Evolutionary conservation across 352 stramenopile species (phyloP).

Genomic region (Globisporangium apiculatum): DNA sequence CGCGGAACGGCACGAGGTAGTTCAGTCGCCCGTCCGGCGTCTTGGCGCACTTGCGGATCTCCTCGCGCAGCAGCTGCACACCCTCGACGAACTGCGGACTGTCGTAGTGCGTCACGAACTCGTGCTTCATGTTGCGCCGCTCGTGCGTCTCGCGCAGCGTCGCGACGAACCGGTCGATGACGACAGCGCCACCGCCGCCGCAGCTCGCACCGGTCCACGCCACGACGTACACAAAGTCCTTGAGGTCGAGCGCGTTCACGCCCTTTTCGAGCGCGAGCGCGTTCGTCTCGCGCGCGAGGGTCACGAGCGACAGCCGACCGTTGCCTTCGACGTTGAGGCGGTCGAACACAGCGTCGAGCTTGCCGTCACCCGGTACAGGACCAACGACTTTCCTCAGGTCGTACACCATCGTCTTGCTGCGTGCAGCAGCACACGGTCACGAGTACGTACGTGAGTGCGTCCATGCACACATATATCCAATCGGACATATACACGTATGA

Average conservation of each 20-base stretch:
- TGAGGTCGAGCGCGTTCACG: constrained; percentile 44
- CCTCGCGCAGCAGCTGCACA: constrained; percentile 54
- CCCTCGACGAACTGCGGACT: constrained; percentile 73
- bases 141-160: constrained; percentile 60
- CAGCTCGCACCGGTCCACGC: constrained; percentile 73
- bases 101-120: constrained; percentile 79
- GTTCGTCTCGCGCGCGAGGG: constrained; percentile 52
- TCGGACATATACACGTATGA: no score
- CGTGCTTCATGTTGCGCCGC: constrained; percentile 77
- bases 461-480: no score
- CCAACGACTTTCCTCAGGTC: constrained; percentile 68
- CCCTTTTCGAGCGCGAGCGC: constrained; percentile 44
- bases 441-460: no score
- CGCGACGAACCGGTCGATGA: constrained; percentile 73
- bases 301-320: constrained; percentile 54
- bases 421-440: no score
- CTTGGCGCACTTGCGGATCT: constrained; percentile 73
- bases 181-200: constrained; percentile 45
- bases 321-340: constrained; percentile 68
- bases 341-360: constrained; percentile 52
- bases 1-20: constrained; percentile 54
- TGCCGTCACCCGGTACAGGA: constrained; percentile 20
- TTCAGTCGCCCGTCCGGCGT: constrained; percentile 75
- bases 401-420: constrained; percentile 52
- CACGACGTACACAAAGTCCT: constrained; percentile 69